A percentile compares a stretch with the other conserved stretches of the same genome.
These are phyloP conservation scores for Aristolochia contorta DNA, from an alignment of 164 flowering plant species.

Conservation along the genomic window DNA sequence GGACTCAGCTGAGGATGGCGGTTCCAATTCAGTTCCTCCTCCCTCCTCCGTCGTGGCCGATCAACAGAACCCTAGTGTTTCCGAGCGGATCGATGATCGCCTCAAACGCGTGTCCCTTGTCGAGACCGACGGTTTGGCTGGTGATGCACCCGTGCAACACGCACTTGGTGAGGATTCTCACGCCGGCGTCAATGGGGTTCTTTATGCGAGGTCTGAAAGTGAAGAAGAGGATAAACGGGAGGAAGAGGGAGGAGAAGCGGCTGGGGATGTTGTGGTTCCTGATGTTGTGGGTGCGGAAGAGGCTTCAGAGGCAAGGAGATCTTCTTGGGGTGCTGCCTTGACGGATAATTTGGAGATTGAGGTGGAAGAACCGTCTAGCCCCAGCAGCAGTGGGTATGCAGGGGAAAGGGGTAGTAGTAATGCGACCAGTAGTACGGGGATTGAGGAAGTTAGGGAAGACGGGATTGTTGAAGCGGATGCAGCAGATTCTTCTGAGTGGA, in stretches of 20 bases:
- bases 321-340: background rate
- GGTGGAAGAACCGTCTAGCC: conserved; percentile 31
- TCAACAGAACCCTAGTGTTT: too few species aligned
- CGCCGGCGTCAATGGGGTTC: background rate
- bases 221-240: background rate
- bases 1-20: background rate
- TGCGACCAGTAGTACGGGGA: conserved; percentile 38
- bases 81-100: too few species aligned
- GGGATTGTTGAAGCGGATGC: conserved; percentile 12
- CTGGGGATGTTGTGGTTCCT: background rate
- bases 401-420: conserved; percentile 74
- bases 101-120: too few species aligned
- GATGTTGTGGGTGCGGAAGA: conserved; percentile 1
- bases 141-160: too few species aligned
- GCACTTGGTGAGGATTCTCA: too few species aligned
- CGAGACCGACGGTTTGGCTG: too few species aligned
- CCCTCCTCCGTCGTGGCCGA: background rate
- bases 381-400: conserved; percentile 88
- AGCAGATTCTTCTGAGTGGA: conserved; percentile 17
- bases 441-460: conserved; percentile 23
- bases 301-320: conserved; percentile 3
- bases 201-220: background rate
- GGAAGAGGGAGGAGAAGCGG: background rate
- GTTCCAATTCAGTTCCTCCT: background rate
- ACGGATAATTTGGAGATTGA: conserved; percentile 2